These are phyloP conservation scores for Camelina neglecta DNA, from an alignment of 345 rosid genomes.

Conservation along the genomic window DNA sequence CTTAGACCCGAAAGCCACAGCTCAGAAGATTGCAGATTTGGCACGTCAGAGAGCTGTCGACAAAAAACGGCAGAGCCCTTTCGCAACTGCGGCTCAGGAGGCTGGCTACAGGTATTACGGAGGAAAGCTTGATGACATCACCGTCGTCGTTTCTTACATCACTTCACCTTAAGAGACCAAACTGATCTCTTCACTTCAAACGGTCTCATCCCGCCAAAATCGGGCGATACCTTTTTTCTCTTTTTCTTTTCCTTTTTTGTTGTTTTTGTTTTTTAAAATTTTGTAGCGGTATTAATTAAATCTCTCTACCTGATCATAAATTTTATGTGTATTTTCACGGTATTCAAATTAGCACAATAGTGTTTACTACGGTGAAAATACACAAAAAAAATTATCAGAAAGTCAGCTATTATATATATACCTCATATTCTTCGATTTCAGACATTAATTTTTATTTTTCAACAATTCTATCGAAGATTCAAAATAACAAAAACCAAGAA, in stretches of 20 bases:
- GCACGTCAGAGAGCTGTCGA: constrained; percentile 84
- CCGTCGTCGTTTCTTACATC: constrained; percentile 83
- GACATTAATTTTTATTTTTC: background rate
- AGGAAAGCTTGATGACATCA: constrained; percentile 98
- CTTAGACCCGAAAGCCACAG: constrained; percentile 68
- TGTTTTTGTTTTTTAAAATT: background rate
- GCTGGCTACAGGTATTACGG: constrained; percentile 90
- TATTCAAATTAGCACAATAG: background rate
- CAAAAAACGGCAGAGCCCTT: constrained; percentile 79
- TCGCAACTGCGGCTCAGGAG: constrained; percentile 86
- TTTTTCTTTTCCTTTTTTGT: background rate
- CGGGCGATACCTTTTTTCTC: background rate
- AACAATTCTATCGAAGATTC: background rate
- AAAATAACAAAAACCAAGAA: constrained; percentile 3
- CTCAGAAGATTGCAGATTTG: constrained; percentile 84
- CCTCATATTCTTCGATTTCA: background rate
- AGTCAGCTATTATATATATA: background rate
- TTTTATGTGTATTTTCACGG: constrained; percentile 3
- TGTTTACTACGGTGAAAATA: background rate
- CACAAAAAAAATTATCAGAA: background rate
- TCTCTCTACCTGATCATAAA: background rate
- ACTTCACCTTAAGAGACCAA: constrained; percentile 36
- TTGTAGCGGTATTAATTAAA: constrained; percentile 27
- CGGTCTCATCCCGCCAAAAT: constrained; percentile 21
- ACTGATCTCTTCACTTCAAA: constrained; percentile 15